Percentiles rank a stretch among this genome's conserved stretches.
phyloP scores from a whole-genome alignment of 306 rosid genomes.

The Fragaria vesca region DNA sequence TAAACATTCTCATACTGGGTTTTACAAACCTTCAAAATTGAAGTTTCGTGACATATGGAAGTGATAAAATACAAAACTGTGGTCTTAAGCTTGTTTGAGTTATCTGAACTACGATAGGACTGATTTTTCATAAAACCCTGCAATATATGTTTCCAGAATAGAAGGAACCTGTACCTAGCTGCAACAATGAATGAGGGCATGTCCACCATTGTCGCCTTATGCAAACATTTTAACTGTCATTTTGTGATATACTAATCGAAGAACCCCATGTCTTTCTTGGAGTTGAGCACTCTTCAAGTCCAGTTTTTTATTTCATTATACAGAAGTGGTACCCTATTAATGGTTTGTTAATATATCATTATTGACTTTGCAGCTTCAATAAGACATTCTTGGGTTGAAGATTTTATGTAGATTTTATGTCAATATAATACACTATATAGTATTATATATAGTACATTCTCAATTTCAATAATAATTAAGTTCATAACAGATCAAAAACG shows the following conservation, averaged over 20 bases:
- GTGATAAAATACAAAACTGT: too few species aligned
- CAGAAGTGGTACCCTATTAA: background rate
- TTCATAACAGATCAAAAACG: background rate
- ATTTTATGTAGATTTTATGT: conserved; percentile 32
- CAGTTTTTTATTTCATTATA: background rate
- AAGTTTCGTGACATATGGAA: too few species aligned
- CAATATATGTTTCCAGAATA: background rate
- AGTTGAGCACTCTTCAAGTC: background rate
- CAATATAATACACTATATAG: conserved; percentile 3
- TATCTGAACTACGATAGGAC: too few species aligned
- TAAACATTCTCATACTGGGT: too few species aligned
- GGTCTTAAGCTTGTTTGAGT: too few species aligned
- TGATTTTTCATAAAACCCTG: too few species aligned
- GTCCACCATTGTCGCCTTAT: background rate
- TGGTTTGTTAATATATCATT: conserved; percentile 16
- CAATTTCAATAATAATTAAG: background rate
- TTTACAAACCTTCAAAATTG: too few species aligned
- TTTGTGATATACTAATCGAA: background rate
- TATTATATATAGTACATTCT: background rate
- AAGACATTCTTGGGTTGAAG: conserved; percentile 31
- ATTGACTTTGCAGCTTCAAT: conserved; percentile 32
- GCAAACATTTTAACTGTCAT: background rate
- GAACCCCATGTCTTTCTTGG: background rate
- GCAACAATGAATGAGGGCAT: background rate
- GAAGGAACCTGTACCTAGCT: background rate